phyloP scores from a whole-genome alignment of 2,329 filamentous ascomycete genomes.

The Fusarium lateritium region DNA sequence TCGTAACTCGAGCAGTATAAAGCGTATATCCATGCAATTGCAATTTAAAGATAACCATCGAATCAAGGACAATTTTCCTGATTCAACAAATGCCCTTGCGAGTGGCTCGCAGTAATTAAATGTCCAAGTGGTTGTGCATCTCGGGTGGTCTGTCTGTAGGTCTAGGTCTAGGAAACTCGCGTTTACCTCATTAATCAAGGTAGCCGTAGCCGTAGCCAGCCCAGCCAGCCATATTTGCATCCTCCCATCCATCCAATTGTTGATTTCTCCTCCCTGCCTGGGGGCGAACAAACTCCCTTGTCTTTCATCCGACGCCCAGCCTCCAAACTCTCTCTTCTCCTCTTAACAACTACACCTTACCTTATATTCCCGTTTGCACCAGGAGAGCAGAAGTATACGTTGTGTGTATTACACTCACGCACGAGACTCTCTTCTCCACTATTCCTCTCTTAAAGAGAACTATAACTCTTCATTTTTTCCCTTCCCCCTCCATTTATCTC shows the following conservation, averaged over 20 bases:
- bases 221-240: conserved; percentile 32
- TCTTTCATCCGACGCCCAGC: conserved; percentile 4
- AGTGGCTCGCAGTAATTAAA: conserved; percentile 3
- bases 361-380: neutral
- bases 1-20: conserved; percentile 32
- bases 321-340: conserved; percentile 13
- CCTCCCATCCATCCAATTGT: conserved; percentile 32
- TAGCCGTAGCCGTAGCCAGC: conserved; percentile 1
- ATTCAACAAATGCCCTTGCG: neutral
- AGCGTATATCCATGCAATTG: neutral
- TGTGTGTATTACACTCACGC: conserved; percentile 40
- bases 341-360: conserved; percentile 20
- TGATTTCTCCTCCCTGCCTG: conserved; percentile 24
- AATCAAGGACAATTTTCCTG: neutral
- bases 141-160: conserved; percentile 32
- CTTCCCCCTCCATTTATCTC: conserved; percentile 23
- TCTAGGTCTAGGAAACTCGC: conserved; percentile 31
- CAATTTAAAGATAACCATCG: neutral
- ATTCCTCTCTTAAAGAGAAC: conserved; percentile 16
- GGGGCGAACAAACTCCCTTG: neutral
- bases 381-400: neutral
- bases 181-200: conserved; percentile 37
- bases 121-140: conserved; percentile 12
- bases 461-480: conserved; percentile 26
- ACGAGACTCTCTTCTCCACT: conserved; percentile 41